Percentiles rank a stretch among this genome's conserved stretches.
phyloP scores from a whole-genome alignment of 768 basidiomycete species.

The Termitomyces sp. region DNA sequence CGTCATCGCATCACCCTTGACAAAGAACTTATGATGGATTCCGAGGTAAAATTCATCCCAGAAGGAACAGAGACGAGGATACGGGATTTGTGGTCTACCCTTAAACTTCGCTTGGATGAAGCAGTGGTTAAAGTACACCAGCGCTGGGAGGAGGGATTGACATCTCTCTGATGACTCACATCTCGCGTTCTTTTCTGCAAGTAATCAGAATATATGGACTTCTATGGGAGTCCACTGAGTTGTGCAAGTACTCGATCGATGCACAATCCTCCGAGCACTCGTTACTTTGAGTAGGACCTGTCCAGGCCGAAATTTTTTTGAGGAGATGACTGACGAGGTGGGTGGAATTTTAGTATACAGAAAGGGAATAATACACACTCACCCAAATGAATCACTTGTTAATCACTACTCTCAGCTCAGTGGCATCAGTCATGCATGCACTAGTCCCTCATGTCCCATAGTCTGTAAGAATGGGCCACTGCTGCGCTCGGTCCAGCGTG shows the following conservation, averaged over 20 bases:
- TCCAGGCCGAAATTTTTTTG: not conserved
- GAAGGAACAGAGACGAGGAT: slow-evolving; percentile 2
- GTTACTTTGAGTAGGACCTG: not conserved
- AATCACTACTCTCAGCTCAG: no score
- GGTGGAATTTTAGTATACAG: not conserved
- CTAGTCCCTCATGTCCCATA: no score
- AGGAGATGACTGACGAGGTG: not conserved
- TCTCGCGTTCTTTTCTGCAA: not conserved
- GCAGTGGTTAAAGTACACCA: slow-evolving; percentile 6
- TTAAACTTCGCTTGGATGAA: slow-evolving; percentile 1
- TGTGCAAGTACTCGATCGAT: not conserved
- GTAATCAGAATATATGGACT: not conserved
- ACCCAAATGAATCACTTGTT: no score
- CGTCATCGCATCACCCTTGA: slow-evolving; percentile 4
- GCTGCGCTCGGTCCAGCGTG: no score
- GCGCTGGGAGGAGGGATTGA: slow-evolving; percentile 1
- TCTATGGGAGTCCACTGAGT: not conserved
- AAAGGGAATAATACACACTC: not conserved
- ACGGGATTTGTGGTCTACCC: slow-evolving; percentile 3
- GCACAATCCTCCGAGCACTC: not conserved
- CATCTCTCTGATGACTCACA: not conserved
- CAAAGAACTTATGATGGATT: slow-evolving; percentile 2
- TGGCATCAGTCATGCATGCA: no score
- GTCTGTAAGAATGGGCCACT: no score
- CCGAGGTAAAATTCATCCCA: slow-evolving; percentile 2